Conservation (phyloP, 768 basidiomycete genomes). For the Rhizopogon salebrosus region DNA sequence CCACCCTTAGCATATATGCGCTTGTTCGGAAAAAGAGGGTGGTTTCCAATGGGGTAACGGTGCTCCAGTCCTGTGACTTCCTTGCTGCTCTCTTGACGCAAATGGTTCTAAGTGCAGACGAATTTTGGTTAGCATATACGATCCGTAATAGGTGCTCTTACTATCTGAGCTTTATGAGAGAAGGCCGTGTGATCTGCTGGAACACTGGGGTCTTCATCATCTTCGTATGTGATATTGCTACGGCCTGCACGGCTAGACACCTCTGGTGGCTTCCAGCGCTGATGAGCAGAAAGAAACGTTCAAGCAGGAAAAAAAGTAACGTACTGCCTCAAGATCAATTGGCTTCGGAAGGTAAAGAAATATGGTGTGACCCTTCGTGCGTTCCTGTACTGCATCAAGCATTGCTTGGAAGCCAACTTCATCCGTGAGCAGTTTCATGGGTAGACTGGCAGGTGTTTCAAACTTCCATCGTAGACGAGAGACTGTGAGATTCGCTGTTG, state of each 20-base stretch:
- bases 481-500: not conserved
- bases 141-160: not conserved
- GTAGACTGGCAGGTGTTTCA: not conserved
- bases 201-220: not conserved
- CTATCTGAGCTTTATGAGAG: not conserved
- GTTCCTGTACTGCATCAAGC: not conserved
- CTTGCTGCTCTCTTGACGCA: not conserved
- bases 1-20: not conserved
- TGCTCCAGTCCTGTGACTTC: not conserved
- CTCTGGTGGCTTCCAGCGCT: not conserved
- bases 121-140: not conserved
- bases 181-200: not conserved
- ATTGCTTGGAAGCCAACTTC: not conserved
- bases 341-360: not conserved
- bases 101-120: not conserved
- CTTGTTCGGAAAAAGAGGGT: slow-evolving; percentile 3
- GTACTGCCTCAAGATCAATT: not conserved
- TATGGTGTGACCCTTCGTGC: slow-evolving; percentile 1
- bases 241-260: not conserved
- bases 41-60: not conserved
- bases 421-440: not conserved
- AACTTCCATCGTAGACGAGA: not conserved
- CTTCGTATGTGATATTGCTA: not conserved
- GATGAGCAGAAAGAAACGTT: not conserved
- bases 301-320: not conserved